Base-by-base conservation (phyloP, 106 monocot species). In the Dendrobium catenatum region DNA sequence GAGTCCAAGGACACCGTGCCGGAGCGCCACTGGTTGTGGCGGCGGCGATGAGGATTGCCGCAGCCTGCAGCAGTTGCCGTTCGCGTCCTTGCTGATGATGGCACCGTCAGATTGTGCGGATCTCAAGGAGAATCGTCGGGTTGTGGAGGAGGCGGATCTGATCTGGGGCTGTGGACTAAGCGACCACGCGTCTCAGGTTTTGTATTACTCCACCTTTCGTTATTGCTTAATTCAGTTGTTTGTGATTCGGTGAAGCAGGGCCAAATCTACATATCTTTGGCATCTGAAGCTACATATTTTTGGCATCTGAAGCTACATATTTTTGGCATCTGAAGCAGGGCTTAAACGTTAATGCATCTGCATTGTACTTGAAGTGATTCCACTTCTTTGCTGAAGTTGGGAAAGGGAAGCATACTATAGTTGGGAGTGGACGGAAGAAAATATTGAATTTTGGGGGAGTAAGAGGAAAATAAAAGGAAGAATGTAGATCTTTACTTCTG, bases 151-250 rank as follows among this genome's bases (percentile, higher is more conserved):
- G 20, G 92, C 89, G 6, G 79, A 82, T 33, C 77, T 86, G 43
- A 66, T 81, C 22, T 88, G 87, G 85, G 88, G 91, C 73, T 78
- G 81, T 72, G 85, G 42, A 15, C 87, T 81, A 0, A 20, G 79
- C 6, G 77, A 78, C 77, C 87, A 87, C 10, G 19, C 81, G 11
- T 67, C 89, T 75, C 91, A 98, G 94, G 98, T 98, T 82, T 74
- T 42, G n/a, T 13, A 51, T 49, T 76, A 22, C 42, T 75, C 26
- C 64, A 66, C 5, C 64, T 40, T 33, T 72, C 4, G 33, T 40
- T 72, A 16, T 72, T 72, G 5, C 37, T 72, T 11, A 51, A 51
- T 13, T 51, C 51, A 10, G 51, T 13, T 11, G 15, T 51, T 15
- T 72, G 9, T 72, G 16, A 16, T 72, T 33, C 11, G 72, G 37